Evolutionary conservation across 2,329 filamentous ascomycete species (phyloP).

Genomic region (Clonostachys rosea): DNA sequence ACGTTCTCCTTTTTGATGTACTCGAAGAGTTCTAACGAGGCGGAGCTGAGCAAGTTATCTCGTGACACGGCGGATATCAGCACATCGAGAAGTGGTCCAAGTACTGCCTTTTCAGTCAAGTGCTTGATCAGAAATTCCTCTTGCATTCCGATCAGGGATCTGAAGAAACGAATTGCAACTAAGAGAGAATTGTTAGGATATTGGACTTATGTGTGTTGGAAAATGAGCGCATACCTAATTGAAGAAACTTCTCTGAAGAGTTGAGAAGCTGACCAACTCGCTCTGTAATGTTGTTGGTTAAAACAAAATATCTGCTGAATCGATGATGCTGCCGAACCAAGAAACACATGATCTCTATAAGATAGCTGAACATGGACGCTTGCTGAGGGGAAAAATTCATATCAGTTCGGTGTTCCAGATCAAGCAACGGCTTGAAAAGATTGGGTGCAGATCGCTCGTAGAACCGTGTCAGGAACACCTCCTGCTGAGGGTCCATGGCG

Average conservation of each 20-base stretch:
- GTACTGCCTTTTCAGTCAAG: slow-evolving; percentile 73
- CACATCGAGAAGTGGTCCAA: slow-evolving; percentile 81
- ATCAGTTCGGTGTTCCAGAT: slow-evolving; percentile 66
- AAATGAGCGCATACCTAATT: slow-evolving; percentile 60
- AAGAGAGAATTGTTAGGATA: slow-evolving; percentile 10
- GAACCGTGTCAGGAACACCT: slow-evolving; percentile 80
- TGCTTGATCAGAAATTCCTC: slow-evolving; percentile 90
- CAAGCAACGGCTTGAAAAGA: slow-evolving; percentile 81
- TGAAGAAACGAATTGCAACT: slow-evolving; percentile 93
- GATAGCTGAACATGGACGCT: slow-evolving; percentile 83
- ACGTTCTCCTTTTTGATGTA: slow-evolving; percentile 79
- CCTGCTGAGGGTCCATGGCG: slow-evolving; percentile 66
- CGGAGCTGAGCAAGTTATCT: slow-evolving; percentile 91
- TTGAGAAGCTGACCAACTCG: slow-evolving; percentile 78
- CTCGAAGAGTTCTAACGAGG: slow-evolving; percentile 90
- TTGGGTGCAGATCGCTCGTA: slow-evolving; percentile 83
- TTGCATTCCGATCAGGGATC: slow-evolving; percentile 76
- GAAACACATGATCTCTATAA: slow-evolving; percentile 91
- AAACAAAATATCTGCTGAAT: slow-evolving; percentile 82
- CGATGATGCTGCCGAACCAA: slow-evolving; percentile 87
- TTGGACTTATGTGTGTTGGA: not conserved
- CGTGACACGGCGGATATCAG: slow-evolving; percentile 81
- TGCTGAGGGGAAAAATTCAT: slow-evolving; percentile 75
- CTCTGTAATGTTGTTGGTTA: slow-evolving; percentile 71
- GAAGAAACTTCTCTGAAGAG: slow-evolving; percentile 86